Conservation (phyloP, 164 flowering plant species). For the Taxillus chinensis region DNA sequence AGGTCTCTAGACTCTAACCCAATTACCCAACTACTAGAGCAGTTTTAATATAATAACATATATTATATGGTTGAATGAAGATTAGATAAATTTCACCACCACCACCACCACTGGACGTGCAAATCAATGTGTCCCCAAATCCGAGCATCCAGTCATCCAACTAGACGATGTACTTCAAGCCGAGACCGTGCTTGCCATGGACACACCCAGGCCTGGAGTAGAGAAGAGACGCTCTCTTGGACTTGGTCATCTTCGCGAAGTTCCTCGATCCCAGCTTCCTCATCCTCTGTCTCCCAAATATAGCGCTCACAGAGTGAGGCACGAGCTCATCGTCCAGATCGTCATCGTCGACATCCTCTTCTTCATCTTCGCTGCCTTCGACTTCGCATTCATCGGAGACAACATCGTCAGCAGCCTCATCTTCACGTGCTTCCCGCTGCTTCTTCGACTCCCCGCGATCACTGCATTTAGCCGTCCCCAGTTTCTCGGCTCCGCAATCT, state of each 20-base stretch:
- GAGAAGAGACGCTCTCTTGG: slow-evolving; percentile 18
- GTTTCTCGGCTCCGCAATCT: neutral
- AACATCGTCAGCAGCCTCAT: slow-evolving; percentile 5
- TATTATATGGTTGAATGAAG: no score
- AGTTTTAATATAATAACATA: no score
- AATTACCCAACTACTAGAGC: no score
- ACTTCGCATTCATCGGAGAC: neutral
- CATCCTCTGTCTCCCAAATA: slow-evolving; percentile 33
- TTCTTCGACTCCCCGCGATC: neutral
- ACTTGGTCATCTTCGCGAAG: slow-evolving; percentile 18
- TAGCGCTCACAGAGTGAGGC: slow-evolving; percentile 24
- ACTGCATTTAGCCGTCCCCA: neutral
- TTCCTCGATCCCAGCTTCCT: slow-evolving; percentile 40
- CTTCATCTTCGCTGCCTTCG: slow-evolving; percentile 12
- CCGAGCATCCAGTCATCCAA: neutral
- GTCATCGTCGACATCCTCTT: neutral
- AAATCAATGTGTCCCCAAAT: neutral
- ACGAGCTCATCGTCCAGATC: slow-evolving; percentile 37
- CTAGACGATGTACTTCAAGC: slow-evolving; percentile 15
- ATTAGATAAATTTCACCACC: no score
- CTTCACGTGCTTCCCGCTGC: neutral
- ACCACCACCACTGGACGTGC: no score
- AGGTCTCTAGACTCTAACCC: no score
- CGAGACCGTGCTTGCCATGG: slow-evolving; percentile 39
- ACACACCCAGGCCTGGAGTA: slow-evolving; percentile 27